These are phyloP conservation scores for Luvunga scandens DNA, from an alignment of 345 rosid genomes.

Conservation along the genomic window DNA sequence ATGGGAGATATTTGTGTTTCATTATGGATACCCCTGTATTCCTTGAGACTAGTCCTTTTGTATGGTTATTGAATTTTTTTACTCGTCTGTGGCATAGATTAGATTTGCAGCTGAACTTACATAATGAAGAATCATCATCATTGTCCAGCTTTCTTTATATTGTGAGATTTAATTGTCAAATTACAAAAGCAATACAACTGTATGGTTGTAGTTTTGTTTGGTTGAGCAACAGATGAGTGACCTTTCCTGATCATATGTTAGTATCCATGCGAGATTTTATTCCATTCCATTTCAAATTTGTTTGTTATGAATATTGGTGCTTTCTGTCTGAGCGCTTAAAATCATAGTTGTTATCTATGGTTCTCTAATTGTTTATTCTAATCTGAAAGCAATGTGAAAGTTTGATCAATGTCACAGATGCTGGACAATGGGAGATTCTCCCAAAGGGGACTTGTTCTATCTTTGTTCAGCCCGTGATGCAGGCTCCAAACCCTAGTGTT, in stretches of 20 bases:
- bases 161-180: background rate
- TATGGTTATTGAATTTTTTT: background rate
- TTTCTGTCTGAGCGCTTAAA: background rate
- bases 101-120: background rate
- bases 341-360: background rate
- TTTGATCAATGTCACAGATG: slow-evolving; percentile 43
- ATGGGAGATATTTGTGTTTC: background rate
- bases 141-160: background rate
- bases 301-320: background rate
- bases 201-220: background rate
- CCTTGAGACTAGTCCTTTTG: background rate
- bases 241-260: background rate
- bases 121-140: background rate
- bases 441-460: slow-evolving; percentile 68
- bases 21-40: background rate
- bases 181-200: background rate
- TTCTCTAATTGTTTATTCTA: background rate
- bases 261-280: background rate
- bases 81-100: background rate
- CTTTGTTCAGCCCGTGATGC: slow-evolving; percentile 57
- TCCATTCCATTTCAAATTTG: background rate
- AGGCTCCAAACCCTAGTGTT: slow-evolving; percentile 20
- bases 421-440: slow-evolving; percentile 52
- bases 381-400: slow-evolving; percentile 7
- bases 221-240: background rate